Evolutionary conservation across 1,139 yeast genomes (phyloP), one percentile per base, ranked within the genome.

Genomic region (Geotrichum restrictum): DNA sequence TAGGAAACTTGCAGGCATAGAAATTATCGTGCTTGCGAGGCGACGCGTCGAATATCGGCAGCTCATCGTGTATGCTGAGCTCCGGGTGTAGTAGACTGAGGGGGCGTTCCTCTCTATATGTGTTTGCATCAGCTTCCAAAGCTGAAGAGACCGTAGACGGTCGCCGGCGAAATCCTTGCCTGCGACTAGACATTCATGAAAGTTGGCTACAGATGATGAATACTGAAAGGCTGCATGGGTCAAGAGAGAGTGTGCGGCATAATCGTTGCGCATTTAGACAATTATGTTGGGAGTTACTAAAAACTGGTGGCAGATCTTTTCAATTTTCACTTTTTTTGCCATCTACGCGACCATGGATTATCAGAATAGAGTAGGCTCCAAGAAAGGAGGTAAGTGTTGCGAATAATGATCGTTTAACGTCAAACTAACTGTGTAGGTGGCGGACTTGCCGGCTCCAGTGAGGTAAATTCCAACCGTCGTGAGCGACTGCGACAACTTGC

Each of bases 381-480:
- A 79, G 64, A 76, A 78, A 60, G 83, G 81, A 27, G 68, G 74
- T 60, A 51, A 33, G 64, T 56, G 24, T 33, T 16, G 76, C 74
- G 37, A 71, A 73, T 31, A 11, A 19, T 34, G n/a, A 13, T 2
- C 3, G 1, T 18, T 51, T 48, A 54, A 29, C 18, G 27, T 19
- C 39, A 22, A 22, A 11, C 27, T 37, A 40, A 44, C 41, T 13
- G 22, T 10, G 1, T 42, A 61, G 69, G 73, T 45, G 95, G 95
- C 53, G 95, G 94, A 1, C 75, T 86, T 19, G 95, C 95, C 2
- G 86, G 85, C 21, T 67, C 73, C 34, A 80, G 79, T 45, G 88
- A 84, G 61, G 74, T 83, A 6, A 84, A 85, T 61, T 81, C 82
- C 0, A 84, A 83, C 53, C 73, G 88, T 33, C 74, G 81, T 54